These are phyloP conservation scores for Ophiostoma tasmaniense DNA, from an alignment of 2,329 filamentous ascomycete species.

Conservation along the genomic window DNA sequence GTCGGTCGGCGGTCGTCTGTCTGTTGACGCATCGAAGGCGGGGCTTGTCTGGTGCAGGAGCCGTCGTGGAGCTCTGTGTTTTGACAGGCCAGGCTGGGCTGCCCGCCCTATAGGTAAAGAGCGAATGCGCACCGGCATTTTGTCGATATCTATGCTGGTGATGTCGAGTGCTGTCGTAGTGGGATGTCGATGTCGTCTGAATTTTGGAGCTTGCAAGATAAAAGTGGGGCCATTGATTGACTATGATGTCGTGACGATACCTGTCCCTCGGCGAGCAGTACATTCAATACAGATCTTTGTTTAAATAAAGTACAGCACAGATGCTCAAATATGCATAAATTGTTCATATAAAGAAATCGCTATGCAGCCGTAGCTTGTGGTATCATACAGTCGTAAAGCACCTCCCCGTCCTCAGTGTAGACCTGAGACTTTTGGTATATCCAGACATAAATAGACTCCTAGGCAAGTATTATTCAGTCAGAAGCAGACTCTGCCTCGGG, in stretches of 20 bases:
- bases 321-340: too few relatives aligned
- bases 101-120: not conserved
- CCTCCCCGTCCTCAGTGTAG: not conserved
- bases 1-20: conserved; percentile 4
- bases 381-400: conserved; percentile 2
- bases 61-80: not conserved
- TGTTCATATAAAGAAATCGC: not conserved
- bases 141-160: not conserved
- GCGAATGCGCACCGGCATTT: not conserved
- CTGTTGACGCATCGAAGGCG: not conserved
- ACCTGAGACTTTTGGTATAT: too few relatives aligned
- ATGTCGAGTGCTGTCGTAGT: not conserved
- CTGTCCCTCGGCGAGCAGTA: too few relatives aligned
- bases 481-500: not conserved
- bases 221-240: not conserved
- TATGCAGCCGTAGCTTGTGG: not conserved
- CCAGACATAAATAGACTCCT: too few relatives aligned
- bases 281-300: too few relatives aligned
- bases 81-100: not conserved
- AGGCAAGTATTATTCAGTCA: not conserved
- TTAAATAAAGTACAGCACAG: too few relatives aligned
- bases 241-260: too few relatives aligned
- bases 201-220: not conserved
- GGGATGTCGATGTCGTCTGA: not conserved
- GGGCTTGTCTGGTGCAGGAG: not conserved